Percentiles rank a stretch among this genome's conserved stretches.
Conservation (phyloP, 2,329 filamentous ascomycete species). For the Harringtonia lauricola region DNA sequence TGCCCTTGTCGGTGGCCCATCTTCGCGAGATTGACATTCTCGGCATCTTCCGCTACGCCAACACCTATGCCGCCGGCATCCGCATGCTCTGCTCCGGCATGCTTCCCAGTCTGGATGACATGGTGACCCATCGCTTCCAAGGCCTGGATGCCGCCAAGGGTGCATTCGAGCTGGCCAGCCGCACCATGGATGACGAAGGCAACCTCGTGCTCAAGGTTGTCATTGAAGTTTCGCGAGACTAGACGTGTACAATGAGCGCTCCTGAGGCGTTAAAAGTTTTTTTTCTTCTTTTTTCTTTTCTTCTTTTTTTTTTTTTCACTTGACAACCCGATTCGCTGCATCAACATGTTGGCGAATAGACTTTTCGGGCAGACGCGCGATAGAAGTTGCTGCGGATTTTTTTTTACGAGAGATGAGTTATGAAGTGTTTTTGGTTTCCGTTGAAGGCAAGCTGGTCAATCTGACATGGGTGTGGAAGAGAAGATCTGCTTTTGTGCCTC, state of each 20-base stretch:
- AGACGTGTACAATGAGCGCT: background rate
- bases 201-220: conserved; percentile 65
- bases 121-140: conserved; percentile 64
- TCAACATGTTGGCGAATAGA: too few species aligned
- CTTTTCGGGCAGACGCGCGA: too few species aligned
- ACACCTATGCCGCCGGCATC: conserved; percentile 65
- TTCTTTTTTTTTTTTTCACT: background rate
- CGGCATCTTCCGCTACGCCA: conserved; percentile 69
- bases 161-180: conserved; percentile 60
- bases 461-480: too few species aligned
- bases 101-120: conserved; percentile 53
- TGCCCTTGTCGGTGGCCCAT: conserved; percentile 62
- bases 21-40: conserved; percentile 67
- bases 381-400: too few species aligned
- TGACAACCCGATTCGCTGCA: too few species aligned
- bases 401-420: too few species aligned
- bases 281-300: background rate
- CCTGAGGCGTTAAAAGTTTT: too few species aligned
- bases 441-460: too few species aligned
- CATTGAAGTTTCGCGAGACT: conserved; percentile 25
- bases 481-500: too few species aligned
- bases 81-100: conserved; percentile 40
- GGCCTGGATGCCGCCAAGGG: conserved; percentile 50
- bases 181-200: conserved; percentile 55
- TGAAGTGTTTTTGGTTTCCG: too few species aligned